phyloP scores from a whole-genome alignment of 768 basidiomycete genomes.

The Suillus bovinus region DNA sequence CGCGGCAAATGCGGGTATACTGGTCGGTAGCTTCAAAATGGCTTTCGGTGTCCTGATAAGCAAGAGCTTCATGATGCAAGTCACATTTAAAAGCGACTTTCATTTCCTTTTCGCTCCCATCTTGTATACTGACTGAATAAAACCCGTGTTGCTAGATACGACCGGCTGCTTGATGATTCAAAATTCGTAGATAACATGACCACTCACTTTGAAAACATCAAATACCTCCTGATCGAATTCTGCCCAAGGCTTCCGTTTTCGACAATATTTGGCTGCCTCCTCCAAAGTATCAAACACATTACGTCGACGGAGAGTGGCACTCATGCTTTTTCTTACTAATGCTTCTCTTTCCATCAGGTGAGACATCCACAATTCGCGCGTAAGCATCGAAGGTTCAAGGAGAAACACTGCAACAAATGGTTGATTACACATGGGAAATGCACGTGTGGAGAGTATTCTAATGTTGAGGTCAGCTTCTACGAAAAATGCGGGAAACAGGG shows the following conservation, averaged over 20 bases:
- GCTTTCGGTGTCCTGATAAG: constrained; percentile 45
- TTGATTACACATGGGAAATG: constrained; percentile 25
- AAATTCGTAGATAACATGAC: not conserved
- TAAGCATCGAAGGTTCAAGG: constrained; percentile 45
- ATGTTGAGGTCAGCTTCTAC: not conserved
- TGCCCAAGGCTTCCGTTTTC: constrained; percentile 46
- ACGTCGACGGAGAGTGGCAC: constrained; percentile 37
- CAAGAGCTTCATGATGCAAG: constrained; percentile 44
- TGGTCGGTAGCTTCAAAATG: constrained; percentile 42
- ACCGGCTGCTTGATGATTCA: constrained; percentile 7
- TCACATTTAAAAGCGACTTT: constrained; percentile 42
- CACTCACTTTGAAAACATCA: constrained; percentile 39
- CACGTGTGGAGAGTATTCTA: constrained; percentile 42
- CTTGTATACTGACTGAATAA: not conserved
- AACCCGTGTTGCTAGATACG: constrained; percentile 15
- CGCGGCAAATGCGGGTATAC: constrained; percentile 34
- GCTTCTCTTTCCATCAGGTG: constrained; percentile 39
- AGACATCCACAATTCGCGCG: constrained; percentile 37
- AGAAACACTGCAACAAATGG: constrained; percentile 42
- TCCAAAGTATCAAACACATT: constrained; percentile 42
- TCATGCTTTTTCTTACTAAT: constrained; percentile 38
- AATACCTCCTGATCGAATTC: constrained; percentile 45
- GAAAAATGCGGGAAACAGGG: not conserved
- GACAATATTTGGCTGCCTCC: constrained; percentile 44
- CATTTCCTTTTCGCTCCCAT: constrained; percentile 19